phyloP scores from a whole-genome alignment of 805 yeast genomes.

The Spathaspora girioi region DNA sequence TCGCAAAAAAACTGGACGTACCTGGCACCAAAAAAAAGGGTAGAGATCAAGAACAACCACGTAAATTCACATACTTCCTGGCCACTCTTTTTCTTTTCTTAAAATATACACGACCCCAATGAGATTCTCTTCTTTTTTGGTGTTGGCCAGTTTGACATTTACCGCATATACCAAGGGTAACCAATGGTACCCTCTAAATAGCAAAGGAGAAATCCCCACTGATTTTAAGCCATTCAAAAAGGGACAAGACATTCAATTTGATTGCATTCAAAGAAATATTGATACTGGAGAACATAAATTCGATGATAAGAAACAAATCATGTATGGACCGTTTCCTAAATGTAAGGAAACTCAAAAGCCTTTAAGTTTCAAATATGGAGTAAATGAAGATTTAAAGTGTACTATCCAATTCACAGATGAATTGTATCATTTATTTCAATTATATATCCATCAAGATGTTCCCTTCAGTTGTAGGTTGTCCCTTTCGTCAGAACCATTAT shows the following conservation, averaged over 20 bases:
- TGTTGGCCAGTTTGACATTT: background rate
- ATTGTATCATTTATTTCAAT: constrained; percentile 66
- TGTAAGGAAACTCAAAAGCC: constrained; percentile 67
- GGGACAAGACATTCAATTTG: constrained; percentile 45
- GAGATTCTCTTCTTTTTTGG: constrained; percentile 6
- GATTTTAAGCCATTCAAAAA: constrained; percentile 31
- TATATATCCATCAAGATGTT: constrained; percentile 72
- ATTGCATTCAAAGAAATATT: constrained; percentile 65
- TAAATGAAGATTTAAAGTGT: constrained; percentile 52
- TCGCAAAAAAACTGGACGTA: background rate
- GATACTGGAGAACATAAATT: constrained; percentile 75
- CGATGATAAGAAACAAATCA: constrained; percentile 55
- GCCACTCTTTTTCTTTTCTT: no score
- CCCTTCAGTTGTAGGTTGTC: constrained; percentile 71
- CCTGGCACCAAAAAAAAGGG: background rate
- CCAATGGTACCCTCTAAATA: constrained; percentile 36
- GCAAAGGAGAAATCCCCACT: constrained; percentile 34
- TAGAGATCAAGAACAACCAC: no score
- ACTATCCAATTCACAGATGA: constrained; percentile 62
- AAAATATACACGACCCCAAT: background rate
- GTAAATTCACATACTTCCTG: no score
- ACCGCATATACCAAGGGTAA: constrained; percentile 7
- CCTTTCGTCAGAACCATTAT: constrained; percentile 39
- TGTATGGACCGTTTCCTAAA: constrained; percentile 55
- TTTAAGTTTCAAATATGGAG: constrained; percentile 50